phyloP scores from a whole-genome alignment of 2,329 filamentous ascomycete species.

The Trichoderma hamatum region DNA sequence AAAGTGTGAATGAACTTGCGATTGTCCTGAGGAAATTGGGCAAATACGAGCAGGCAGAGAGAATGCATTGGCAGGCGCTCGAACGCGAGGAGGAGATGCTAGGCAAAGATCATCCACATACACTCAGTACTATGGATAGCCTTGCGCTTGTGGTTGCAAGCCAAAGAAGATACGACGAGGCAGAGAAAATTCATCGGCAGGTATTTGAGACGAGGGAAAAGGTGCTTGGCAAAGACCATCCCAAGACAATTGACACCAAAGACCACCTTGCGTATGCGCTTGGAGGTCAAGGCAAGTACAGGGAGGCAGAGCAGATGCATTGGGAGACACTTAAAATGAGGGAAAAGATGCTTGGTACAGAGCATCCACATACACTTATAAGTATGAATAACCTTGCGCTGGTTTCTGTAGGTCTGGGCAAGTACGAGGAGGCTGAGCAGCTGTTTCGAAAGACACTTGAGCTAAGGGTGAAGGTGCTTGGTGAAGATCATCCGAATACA shows the following conservation, averaged over 20 bases:
- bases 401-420: background rate
- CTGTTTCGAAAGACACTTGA: background rate
- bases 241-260: no score
- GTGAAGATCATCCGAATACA: background rate
- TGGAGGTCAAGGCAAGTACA: background rate
- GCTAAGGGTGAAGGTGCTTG: background rate
- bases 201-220: no score
- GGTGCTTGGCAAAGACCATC: no score
- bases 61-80: background rate
- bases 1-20: no score
- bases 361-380: background rate
- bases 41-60: no score
- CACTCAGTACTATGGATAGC: background rate
- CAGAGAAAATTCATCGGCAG: no score
- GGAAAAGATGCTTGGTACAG: background rate
- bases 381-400: background rate
- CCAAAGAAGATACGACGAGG: background rate
- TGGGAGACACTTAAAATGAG: background rate
- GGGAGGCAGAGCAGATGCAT: slow-evolving; percentile 7
- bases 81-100: background rate
- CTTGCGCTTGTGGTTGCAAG: background rate
- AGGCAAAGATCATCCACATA: background rate
- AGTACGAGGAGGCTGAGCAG: background rate
- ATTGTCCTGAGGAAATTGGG: no score
- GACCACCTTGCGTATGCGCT: background rate